Evolutionary conservation across 2,329 filamentous ascomycete genomes (phyloP), one percentile per base, ranked within the genome.

Genomic region (Neurospora crassa): DNA sequence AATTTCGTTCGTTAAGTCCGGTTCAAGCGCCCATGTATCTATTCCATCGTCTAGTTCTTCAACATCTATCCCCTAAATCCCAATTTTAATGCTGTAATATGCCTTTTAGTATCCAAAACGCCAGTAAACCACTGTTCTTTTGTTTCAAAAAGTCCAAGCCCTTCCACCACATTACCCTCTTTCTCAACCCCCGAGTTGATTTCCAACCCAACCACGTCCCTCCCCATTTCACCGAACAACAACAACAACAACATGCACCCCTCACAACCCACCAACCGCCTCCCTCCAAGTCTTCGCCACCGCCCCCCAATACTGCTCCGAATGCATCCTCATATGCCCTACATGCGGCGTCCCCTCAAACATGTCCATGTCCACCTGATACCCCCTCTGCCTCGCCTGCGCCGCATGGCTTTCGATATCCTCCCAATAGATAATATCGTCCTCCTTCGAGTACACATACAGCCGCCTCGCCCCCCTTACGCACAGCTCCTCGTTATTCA

Each of bases 261-360:
- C 47, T 18, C 14, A 63, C 7, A 63, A 18, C 7, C 53, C 53
- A 29, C 3, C 29, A 29, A 70, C 59, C 12, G 69, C 70, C 18
- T 73, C 73, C 42, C 59, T 67, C 75, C 75, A 76, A 4, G 67
- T 71, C n/a, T 45, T 45, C 40, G 41, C 40, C 37, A 86, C 83
- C 0, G 81, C 78, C 1, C 74, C 76, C 89, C 89, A 91, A 76
- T 91, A 91, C 77, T 84, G 81, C 41, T 82, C 82, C 0, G 85
- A 84, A 70, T 89, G 84, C 78, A 83, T 79, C 20, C 85, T 81
- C 80, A 91, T 85, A 76, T 91, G 88, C 1, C 86, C 87, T 20
- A 89, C 89, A 78, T 91, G 89, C 1, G 83, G 80, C 68, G 85
- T 88, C 4, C 84, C 85, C 68, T 87, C 83, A 73, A 91, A 91